Percentiles rank a stretch among this genome's conserved stretches.
Conservation (phyloP, 805 yeast genomes). For the Metschnikowia aberdeeniae region DNA sequence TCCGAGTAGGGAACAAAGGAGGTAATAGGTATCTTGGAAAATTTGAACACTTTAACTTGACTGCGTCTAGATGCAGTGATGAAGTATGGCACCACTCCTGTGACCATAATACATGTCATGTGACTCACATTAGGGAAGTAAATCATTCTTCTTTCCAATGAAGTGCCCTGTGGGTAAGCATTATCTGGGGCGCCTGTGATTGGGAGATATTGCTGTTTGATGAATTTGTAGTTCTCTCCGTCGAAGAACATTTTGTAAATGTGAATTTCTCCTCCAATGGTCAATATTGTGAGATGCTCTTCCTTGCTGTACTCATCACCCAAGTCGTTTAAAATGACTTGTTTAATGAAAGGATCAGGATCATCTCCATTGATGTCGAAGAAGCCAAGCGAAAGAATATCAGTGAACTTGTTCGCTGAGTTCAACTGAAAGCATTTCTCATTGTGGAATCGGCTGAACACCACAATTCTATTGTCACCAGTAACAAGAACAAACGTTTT, state of each 20-base stretch:
- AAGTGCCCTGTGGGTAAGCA: constrained; percentile 65
- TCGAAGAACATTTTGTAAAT: constrained; percentile 58
- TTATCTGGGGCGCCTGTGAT: constrained; percentile 80
- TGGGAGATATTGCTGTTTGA: constrained; percentile 41
- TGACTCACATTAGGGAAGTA: constrained; percentile 57
- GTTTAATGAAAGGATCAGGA: constrained; percentile 74
- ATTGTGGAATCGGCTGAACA: constrained; percentile 53
- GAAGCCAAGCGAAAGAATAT: constrained; percentile 37
- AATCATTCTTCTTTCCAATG: constrained; percentile 63
- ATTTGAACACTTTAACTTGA: constrained; percentile 59
- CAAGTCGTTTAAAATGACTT: constrained; percentile 55
- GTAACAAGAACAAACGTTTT: constrained; percentile 62
- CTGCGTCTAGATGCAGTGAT: constrained; percentile 64
- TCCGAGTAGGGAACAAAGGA: constrained; percentile 58
- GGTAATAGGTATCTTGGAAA: constrained; percentile 61
- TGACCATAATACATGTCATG: constrained; percentile 57
- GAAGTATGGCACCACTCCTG: constrained; percentile 70
- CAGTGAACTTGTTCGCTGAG: constrained; percentile 45
- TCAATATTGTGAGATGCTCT: constrained; percentile 65
- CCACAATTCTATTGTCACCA: constrained; percentile 70
- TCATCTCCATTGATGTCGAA: constrained; percentile 50
- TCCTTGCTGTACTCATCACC: constrained; percentile 56
- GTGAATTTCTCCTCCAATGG: constrained; percentile 76
- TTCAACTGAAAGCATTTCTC: constrained; percentile 52
- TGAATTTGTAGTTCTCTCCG: constrained; percentile 39